Evolutionary conservation across 2,329 filamentous ascomycete genomes (phyloP), one percentile per base, ranked within the genome.

Genomic region (Chaetomium sp.): DNA sequence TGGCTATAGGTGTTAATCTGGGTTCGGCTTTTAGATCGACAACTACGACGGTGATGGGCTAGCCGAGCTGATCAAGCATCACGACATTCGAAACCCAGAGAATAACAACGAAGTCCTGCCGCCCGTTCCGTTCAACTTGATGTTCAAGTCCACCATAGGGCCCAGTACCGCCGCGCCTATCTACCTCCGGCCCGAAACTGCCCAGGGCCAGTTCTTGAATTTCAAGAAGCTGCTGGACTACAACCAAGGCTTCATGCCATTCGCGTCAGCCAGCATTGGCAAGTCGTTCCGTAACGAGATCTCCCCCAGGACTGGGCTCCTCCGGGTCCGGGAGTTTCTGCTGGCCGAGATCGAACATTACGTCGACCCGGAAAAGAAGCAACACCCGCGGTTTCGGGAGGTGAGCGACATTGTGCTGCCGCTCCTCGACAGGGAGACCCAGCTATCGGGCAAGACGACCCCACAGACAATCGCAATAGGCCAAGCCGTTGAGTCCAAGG

Each of bases 401-500:
- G 60, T 62, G 12, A 33, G 51, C 35, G 35, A 49, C 38, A 9
- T 62, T 12, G 12, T 35, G 4, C 33, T 62, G 27, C 60, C 51
- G 13, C 25, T 62, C 2, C 60, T 62, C 1, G 60, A 62, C 38
- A 16, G 51, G 12, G 60, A 62, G 35, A 56, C 51, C 4, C 60
- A 62, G 42, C 53, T 62, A 55, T 87, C 87, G 35, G 87, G 87
- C 63, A 86, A 85, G 75, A 89, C 85, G 12, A 77, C 82, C 25
- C 78, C 83, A 12, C 80, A 81, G 67, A 80, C 78, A 51, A 83
- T 86, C 73, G 81, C 84, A 33, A 86, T 90, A 68, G 86, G 85
- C 67, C 80, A 88, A 70, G 87, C 87, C 6, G 87, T 90, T 38
- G 78, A 83, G 69, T 81, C 78, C 54, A 83, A 83, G 54, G 75